These are phyloP conservation scores for Kuraishia capsulata DNA, from an alignment of 805 yeast genomes.

Conservation along the genomic window DNA sequence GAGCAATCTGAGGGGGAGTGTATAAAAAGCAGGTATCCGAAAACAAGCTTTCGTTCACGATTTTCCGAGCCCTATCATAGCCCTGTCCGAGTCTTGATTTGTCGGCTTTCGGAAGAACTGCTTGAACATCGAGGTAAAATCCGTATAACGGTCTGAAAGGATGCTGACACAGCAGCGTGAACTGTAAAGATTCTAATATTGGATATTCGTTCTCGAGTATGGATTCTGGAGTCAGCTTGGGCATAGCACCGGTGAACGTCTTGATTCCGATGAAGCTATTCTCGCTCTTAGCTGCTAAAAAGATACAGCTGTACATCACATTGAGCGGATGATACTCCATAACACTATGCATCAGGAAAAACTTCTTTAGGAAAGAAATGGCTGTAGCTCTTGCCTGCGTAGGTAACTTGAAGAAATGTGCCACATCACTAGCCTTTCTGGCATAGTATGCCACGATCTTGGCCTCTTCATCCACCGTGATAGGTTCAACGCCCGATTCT, in stretches of 20 bases:
- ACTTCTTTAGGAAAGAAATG: slow-evolving; percentile 68
- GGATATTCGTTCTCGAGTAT: slow-evolving; percentile 75
- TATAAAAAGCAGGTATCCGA: slow-evolving; percentile 70
- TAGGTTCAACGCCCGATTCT: slow-evolving; percentile 10
- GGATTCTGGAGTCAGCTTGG: slow-evolving; percentile 54
- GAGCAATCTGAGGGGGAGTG: slow-evolving; percentile 94
- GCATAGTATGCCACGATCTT: slow-evolving; percentile 63
- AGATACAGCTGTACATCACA: slow-evolving; percentile 71
- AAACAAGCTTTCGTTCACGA: slow-evolving; percentile 58
- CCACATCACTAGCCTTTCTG: slow-evolving; percentile 59
- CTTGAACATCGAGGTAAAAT: slow-evolving; percentile 84
- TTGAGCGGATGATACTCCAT: slow-evolving; percentile 85
- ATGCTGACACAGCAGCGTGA: slow-evolving; percentile 80
- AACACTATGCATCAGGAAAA: slow-evolving; percentile 71
- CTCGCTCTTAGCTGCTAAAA: slow-evolving; percentile 88
- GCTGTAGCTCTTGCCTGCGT: slow-evolving; percentile 88
- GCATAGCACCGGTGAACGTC: slow-evolving; percentile 63
- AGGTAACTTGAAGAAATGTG: slow-evolving; percentile 71
- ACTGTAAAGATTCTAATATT: slow-evolving; percentile 63
- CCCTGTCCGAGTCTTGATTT: slow-evolving; percentile 52
- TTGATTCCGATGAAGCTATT: slow-evolving; percentile 83
- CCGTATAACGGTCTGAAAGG: slow-evolving; percentile 91
- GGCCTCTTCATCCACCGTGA: slow-evolving; percentile 60
- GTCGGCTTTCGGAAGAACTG: slow-evolving; percentile 37
- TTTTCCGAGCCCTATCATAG: slow-evolving; percentile 61